Evolutionary conservation across 2,329 filamentous ascomycete genomes (phyloP).

Genomic region (Juglanconis sp.): DNA sequence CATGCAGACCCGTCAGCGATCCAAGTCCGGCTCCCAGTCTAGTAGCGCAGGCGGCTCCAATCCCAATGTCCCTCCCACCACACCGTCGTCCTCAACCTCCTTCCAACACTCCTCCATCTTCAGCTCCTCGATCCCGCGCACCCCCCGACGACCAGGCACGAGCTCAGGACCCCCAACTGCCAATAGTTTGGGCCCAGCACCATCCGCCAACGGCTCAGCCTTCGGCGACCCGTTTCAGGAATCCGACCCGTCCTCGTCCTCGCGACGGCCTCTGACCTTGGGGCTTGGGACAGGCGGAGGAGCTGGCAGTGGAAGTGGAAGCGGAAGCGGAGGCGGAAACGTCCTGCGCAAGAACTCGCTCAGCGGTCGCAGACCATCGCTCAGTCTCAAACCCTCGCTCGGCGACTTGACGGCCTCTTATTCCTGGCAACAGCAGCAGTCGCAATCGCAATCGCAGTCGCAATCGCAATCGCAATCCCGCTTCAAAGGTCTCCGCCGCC

Average conservation of each 20-base stretch:
- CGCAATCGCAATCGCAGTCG: not conserved
- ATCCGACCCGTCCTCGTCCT: not conserved
- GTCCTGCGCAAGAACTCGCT: constrained; percentile 48
- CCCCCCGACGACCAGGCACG: constrained; percentile 30
- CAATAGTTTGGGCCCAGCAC: not conserved
- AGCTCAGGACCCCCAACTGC: constrained; percentile 27
- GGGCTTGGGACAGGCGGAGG: too few species aligned
- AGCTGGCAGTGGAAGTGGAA: not conserved
- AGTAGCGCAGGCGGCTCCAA: not conserved
- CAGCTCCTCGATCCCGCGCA: constrained; percentile 15
- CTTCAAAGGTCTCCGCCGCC: constrained; percentile 12
- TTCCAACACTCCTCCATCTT: constrained; percentile 18
- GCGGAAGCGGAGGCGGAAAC: constrained; percentile 18
- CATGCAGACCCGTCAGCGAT: too few species aligned
- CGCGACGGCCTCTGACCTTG: not conserved
- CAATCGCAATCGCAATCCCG: not conserved
- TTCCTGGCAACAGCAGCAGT: not conserved
- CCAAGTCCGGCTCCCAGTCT: too few species aligned
- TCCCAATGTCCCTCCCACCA: constrained; percentile 18
- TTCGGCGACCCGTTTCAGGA: constrained; percentile 9
- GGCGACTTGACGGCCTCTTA: constrained; percentile 29
- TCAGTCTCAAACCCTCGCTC: constrained; percentile 49
- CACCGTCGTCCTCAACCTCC: constrained; percentile 8
- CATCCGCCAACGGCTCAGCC: constrained; percentile 14
- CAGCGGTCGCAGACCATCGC: constrained; percentile 33